Percentiles rank a stretch among this genome's conserved stretches.
Evolutionary conservation across 495 filamentous ascomycete species (phyloP).

Genomic region (Penicillium samsonianum): DNA sequence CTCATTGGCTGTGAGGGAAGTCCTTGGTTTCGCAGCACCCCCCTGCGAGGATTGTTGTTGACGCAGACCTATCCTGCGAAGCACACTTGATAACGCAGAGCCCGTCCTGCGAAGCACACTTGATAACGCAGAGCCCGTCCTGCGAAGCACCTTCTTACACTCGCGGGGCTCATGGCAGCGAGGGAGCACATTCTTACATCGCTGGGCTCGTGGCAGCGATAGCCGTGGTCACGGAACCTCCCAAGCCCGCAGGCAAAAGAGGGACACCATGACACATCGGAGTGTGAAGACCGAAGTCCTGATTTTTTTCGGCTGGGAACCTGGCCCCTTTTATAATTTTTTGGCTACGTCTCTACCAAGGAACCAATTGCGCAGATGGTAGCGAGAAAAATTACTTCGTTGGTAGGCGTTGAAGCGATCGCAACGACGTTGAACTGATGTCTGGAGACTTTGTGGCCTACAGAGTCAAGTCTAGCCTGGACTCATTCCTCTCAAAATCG

Average conservation of each 20-base stretch:
- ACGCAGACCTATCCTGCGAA: no score
- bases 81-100: no score
- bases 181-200: constrained; percentile 1
- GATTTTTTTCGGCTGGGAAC: constrained; percentile 6
- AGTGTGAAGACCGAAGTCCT: constrained; percentile 1
- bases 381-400: neutral
- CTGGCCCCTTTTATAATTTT: constrained; percentile 1
- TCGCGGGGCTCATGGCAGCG: neutral
- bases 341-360: constrained; percentile 5
- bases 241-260: neutral
- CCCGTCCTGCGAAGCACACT: neutral
- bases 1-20: no score
- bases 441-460: no score
- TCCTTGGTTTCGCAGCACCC: no score
- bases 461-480: neutral
- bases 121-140: constrained; percentile 1
- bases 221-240: neutral
- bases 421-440: no score
- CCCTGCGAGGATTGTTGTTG: no score
- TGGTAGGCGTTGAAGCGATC: no score
- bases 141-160: constrained; percentile 3
- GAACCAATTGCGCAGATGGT: constrained; percentile 7
- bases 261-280: constrained; percentile 1
- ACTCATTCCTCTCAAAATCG: neutral
- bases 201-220: neutral